These are phyloP conservation scores for Haplosporangium sp. DNA, from an alignment of 371 early-diverging fungal species.

Conservation along the genomic window DNA sequence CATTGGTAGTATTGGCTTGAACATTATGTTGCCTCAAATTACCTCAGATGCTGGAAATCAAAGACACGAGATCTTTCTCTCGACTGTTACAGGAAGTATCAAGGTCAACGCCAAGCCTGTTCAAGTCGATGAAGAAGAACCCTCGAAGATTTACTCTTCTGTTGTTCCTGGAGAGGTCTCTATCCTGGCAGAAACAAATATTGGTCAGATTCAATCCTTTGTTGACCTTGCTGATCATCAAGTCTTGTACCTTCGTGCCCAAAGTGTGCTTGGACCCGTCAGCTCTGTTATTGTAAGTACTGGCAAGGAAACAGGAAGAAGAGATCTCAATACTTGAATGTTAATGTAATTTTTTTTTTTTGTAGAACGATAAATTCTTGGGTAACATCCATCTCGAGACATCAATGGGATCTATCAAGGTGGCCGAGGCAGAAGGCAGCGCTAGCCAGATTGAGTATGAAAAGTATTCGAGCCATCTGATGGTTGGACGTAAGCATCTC, in stretches of 20 bases:
- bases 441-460: conserved; percentile 18
- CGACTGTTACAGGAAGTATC: conserved; percentile 6
- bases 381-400: conserved; percentile 15
- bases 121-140: too few species aligned
- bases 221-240: conserved; percentile 19
- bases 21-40: conserved; percentile 3
- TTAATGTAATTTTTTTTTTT: background rate
- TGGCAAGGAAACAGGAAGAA: background rate
- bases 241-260: conserved; percentile 6
- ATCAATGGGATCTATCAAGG: background rate
- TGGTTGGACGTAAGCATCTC: conserved; percentile 17
- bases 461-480: background rate
- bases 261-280: conserved; percentile 5
- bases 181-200: conserved; percentile 1
- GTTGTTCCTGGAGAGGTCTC: conserved; percentile 1
- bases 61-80: conserved; percentile 9
- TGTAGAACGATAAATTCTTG: conserved; percentile 24
- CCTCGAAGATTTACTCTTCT: background rate
- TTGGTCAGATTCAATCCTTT: conserved; percentile 1
- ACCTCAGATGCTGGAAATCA: background rate
- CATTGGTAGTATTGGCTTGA: conserved; percentile 14
- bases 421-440: conserved; percentile 11
- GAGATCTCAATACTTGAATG: background rate
- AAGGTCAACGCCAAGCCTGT: conserved; percentile 6
- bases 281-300: conserved; percentile 17